These are phyloP conservation scores for Gynochthodes officinalis DNA, from an alignment of 257 asterid species.

Conservation along the genomic window DNA sequence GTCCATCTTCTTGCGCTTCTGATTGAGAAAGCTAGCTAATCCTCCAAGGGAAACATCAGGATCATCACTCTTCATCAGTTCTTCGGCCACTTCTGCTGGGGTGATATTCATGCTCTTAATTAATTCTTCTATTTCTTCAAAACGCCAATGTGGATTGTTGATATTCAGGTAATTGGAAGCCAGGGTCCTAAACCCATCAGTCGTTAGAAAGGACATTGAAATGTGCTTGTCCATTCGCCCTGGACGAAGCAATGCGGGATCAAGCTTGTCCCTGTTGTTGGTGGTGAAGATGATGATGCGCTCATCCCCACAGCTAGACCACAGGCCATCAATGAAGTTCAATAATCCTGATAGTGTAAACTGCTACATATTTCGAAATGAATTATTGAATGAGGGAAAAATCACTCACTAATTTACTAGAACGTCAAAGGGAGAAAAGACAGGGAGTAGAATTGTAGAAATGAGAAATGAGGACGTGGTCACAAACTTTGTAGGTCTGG, in stretches of 20 bases:
- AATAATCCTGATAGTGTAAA: constrained; percentile 63
- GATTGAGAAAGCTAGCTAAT: constrained; percentile 42
- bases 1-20: constrained; percentile 28
- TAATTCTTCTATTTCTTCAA: constrained; percentile 40
- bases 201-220: constrained; percentile 63
- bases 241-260: constrained; percentile 72
- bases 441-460: not conserved
- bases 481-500: not conserved
- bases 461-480: no score
- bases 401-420: not conserved
- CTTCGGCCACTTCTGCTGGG: constrained; percentile 81
- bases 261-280: constrained; percentile 65
- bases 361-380: constrained; percentile 17
- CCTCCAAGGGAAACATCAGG: constrained; percentile 39
- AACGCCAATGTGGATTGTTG: constrained; percentile 18
- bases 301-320: constrained; percentile 87
- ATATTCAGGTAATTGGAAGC: constrained; percentile 52
- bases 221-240: constrained; percentile 93
- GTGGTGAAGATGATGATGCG: constrained; percentile 68
- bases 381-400: not conserved
- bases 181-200: constrained; percentile 48
- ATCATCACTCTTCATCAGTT: constrained; percentile 68
- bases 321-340: constrained; percentile 78
- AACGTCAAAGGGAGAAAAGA: not conserved
- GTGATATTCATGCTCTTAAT: constrained; percentile 38